phyloP scores from a whole-genome alignment of 257 asterid genomes.

The Solanum arcanum region DNA sequence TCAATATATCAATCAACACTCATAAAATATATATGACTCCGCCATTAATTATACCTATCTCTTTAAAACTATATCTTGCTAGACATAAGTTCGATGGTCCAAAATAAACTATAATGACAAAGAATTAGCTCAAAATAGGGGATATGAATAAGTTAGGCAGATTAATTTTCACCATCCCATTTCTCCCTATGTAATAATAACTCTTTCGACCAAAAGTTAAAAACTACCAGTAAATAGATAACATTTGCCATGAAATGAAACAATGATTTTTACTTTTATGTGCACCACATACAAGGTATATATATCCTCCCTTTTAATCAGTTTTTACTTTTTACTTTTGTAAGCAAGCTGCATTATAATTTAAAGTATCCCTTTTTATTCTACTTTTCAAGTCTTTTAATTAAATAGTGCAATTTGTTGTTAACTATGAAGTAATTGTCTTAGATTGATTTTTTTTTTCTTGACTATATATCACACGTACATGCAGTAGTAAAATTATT shows the following conservation, averaged over 20 bases:
- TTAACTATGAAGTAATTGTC: neutral
- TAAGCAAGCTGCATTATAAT: neutral
- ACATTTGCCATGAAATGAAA: neutral
- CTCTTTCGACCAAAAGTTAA: neutral
- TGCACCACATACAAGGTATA: neutral
- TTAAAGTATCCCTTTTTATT: neutral
- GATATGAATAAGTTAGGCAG: neutral
- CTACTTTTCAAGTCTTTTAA: neutral
- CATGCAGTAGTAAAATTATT: conserved; percentile 7
- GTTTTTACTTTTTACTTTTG: neutral
- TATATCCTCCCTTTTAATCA: neutral
- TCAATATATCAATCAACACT: too few species aligned
- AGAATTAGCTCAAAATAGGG: neutral
- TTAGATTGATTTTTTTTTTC: neutral
- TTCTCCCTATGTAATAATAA: neutral
- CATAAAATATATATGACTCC: too few species aligned
- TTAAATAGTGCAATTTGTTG: neutral
- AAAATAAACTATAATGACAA: neutral
- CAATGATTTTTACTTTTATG: neutral
- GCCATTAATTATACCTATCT: too few species aligned
- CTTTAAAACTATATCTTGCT: neutral
- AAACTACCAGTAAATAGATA: neutral
- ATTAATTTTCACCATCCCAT: neutral
- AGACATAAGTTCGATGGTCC: too few species aligned
- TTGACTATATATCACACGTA: neutral